A percentile compares a stretch with the other conserved stretches of the same genome.
Conservation (phyloP, 1,139 yeast species). For the Kazachstania sp. region DNA sequence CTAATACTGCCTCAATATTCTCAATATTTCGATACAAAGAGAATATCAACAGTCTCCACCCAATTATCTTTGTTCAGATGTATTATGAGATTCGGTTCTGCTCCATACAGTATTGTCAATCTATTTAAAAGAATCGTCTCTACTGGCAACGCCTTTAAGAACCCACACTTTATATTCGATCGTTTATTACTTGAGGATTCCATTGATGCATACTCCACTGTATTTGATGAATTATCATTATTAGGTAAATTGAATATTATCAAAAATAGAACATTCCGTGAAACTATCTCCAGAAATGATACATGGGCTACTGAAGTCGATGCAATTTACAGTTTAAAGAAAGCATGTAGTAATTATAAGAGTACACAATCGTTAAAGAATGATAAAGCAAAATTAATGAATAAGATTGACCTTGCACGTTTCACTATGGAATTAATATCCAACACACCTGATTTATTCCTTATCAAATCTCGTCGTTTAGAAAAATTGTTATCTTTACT, state of each 20-base stretch:
- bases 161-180: slow-evolving; percentile 26
- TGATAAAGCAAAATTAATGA: slow-evolving; percentile 22
- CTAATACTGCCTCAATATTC: neutral
- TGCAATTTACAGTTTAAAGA: slow-evolving; percentile 3
- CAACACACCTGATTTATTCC: slow-evolving; percentile 37
- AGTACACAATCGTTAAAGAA: neutral
- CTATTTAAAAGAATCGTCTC: slow-evolving; percentile 13
- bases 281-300: slow-evolving; percentile 44
- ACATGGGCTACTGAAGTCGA: slow-evolving; percentile 58
- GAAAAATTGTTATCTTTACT: slow-evolving; percentile 9
- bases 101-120: slow-evolving; percentile 46
- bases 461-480: slow-evolving; percentile 27
- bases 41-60: slow-evolving; percentile 38
- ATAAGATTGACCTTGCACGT: slow-evolving; percentile 34
- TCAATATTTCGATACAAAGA: slow-evolving; percentile 23
- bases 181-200: slow-evolving; percentile 37
- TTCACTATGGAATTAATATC: slow-evolving; percentile 37
- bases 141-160: neutral
- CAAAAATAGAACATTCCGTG: slow-evolving; percentile 34
- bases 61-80: slow-evolving; percentile 58
- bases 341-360: neutral
- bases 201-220: slow-evolving; percentile 50
- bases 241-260: slow-evolving; percentile 47
- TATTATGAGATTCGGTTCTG: slow-evolving; percentile 59
- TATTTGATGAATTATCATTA: slow-evolving; percentile 52